Conservation (phyloP, 192 early-diverging fungal genomes). For the Coemansia sp. region DNA sequence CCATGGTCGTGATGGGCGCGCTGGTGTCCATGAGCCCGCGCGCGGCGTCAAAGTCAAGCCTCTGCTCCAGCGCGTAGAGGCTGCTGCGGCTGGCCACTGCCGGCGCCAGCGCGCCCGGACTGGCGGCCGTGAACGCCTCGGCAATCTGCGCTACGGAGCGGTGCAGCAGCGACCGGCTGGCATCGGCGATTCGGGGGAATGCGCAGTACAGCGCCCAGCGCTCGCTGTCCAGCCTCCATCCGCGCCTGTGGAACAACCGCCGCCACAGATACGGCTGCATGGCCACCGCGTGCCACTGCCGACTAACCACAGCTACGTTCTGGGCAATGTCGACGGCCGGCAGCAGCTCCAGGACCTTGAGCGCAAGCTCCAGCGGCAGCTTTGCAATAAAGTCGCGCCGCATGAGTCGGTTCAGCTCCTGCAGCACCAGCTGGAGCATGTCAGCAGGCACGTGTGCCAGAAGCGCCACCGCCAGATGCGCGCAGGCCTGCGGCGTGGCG, state of each 20-base stretch:
- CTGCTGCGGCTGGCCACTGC: conserved; percentile 9
- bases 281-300: conserved; percentile 21
- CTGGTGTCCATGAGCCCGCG: neutral
- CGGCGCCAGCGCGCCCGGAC: conserved; percentile 1
- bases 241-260: conserved; percentile 16
- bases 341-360: conserved; percentile 27
- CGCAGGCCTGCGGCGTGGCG: conserved; percentile 14
- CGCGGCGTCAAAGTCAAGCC: neutral
- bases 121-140: neutral
- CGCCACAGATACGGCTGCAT: conserved; percentile 39
- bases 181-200: conserved; percentile 12
- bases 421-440: conserved; percentile 19
- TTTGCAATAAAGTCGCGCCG: conserved; percentile 42
- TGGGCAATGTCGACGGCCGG: conserved; percentile 21
- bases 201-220: conserved; percentile 37
- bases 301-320: conserved; percentile 26
- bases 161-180: conserved; percentile 13
- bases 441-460: conserved; percentile 31
- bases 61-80: neutral
- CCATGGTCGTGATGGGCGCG: neutral
- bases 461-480: conserved; percentile 29
- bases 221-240: conserved; percentile 26
- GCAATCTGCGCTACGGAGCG: conserved; percentile 5
- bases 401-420: conserved; percentile 26
- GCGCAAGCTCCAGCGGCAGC: conserved; percentile 38